Base-by-base conservation (phyloP, 805 yeast genomes). In the Dipodascus geniculatus region DNA sequence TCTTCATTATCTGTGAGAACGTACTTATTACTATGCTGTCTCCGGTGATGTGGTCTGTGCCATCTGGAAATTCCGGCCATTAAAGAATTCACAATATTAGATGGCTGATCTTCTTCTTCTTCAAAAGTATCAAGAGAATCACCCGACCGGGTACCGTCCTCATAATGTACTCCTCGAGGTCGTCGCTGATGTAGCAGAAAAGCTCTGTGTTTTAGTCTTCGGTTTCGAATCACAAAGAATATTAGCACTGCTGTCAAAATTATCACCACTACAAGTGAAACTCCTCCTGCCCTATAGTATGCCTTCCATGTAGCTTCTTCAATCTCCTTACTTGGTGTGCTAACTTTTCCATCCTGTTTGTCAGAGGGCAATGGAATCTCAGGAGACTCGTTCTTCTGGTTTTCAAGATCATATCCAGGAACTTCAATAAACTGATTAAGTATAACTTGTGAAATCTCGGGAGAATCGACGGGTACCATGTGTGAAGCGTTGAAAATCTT, bases 381-480 rank as follows among this genome's bases (percentile, higher is more conserved):
- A 2, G 55, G 49, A 8, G 35, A 42, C 1, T 52, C 51, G 19
- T 51, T 38, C 17, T 60, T 55, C 2, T 48, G 57, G 42, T 48
- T 16, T 23, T 23, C 42, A 11, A 20, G 28, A 48, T 51, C 53
- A 47, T 50, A 52, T 16, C 54, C 56, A 16, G 59, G 52, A 22
- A 63, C 49, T 3, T 68, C 68, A 6, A 57, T 53, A 54, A 71
- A 70, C 19, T 60, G 58, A 48, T 87, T 89, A 44, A 89, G 69
- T 56, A 90, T 68, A 17, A 88, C 87, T 58, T 89, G 74, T 4
- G 90, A 78, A 23, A 78, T 74, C 49, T 75, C 79, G 1, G 93
- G 85, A 52, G 79, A 70, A 65, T 90, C 97, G 59, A 78, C 83
- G 1, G 98, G 96, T 23, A 89, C 93, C 98, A 93, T 91, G 65